phyloP scores from a whole-genome alignment of 2,329 filamentous ascomycete species.

The Lecanicillium sp. region DNA sequence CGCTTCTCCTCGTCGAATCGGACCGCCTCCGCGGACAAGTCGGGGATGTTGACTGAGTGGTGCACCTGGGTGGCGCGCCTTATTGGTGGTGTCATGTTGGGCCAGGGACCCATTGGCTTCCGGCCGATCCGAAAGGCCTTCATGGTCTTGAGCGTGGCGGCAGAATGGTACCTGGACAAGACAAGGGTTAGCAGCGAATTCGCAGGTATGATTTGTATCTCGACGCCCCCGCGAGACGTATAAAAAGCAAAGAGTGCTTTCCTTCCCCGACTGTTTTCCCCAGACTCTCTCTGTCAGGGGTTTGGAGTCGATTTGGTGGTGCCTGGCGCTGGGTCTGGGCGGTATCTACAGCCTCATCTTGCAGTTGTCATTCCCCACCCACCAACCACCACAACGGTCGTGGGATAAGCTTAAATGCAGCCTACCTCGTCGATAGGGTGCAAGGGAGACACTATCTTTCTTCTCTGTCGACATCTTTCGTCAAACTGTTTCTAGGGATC shows the following conservation, averaged over 20 bases:
- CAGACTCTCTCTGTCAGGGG: too few species aligned
- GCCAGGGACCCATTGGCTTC: slow-evolving; percentile 44
- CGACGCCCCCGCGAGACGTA: too few species aligned
- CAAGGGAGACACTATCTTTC: too few species aligned
- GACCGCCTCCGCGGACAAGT: background rate
- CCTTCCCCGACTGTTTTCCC: too few species aligned
- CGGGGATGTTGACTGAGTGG: background rate
- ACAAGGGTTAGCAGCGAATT: slow-evolving; percentile 4
- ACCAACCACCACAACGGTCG: background rate
- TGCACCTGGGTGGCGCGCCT: slow-evolving; percentile 16
- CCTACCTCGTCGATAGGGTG: background rate
- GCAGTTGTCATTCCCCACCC: background rate
- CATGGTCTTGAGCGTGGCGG: slow-evolving; percentile 46
- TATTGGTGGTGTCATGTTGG: slow-evolving; percentile 51
- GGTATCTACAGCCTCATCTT: background rate
- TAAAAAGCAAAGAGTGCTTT: too few species aligned
- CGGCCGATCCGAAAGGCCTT: slow-evolving; percentile 52
- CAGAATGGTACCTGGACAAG: slow-evolving; percentile 45
- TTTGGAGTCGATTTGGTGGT: too few species aligned
- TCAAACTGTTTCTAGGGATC: too few species aligned
- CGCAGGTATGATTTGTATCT: too few species aligned
- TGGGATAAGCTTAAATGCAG: background rate
- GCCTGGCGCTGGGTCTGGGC: too few species aligned
- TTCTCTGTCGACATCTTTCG: too few species aligned
- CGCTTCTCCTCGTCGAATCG: background rate